Base-by-base conservation (phyloP, 257 asterid genomes). In the Fraxinus anomala region DNA sequence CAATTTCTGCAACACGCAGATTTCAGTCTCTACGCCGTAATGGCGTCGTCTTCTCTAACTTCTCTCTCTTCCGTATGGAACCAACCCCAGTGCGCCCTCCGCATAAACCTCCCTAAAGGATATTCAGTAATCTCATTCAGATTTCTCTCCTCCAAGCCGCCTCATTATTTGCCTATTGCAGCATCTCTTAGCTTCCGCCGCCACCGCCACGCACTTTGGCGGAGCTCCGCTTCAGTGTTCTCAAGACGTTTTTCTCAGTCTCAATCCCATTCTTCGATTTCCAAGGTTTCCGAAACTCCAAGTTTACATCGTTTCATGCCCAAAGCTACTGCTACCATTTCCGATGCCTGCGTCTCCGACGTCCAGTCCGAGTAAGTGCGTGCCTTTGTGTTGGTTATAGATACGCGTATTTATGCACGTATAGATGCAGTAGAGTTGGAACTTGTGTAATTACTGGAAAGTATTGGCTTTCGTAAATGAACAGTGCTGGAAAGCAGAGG, bases 291-390 rank as follows among this genome's bases (percentile, higher is more conserved):
- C 0, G 89, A 89, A 11, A 73, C 74, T 23, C 86, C 89, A 9
- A 82, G 83, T 77, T 91, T 92, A 68, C 90, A 82, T 47, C 83
- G 88, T 49, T 94, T 94, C 85, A 86, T 89, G 83, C 89, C 94
- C 80, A 87, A 89, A 85, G 91, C 94, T 80, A 65, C 85, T 21
- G 51, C 87, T 33, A 33, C 89, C 44, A 34, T 85, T 70, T 68
- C 83, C 10, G 83, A 85, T 74, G 83, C 70, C 30, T 61, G 71
- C 79, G 61, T 78, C 67, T 86, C 90, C 34, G 86, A 84, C 65
- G 78, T 89, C 40, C 92, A 88, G 36, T 49, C 80, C 11, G 90
- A 89, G 97, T 91, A 88, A 81, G 96, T 85, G 77, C 49, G 24
- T 67, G 24, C 33, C 54, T 68, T 61, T 70, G 13, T 34, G 74